Conservation (phyloP, 371 early-diverging fungal genomes). For the Syncephalastrum sp. region DNA sequence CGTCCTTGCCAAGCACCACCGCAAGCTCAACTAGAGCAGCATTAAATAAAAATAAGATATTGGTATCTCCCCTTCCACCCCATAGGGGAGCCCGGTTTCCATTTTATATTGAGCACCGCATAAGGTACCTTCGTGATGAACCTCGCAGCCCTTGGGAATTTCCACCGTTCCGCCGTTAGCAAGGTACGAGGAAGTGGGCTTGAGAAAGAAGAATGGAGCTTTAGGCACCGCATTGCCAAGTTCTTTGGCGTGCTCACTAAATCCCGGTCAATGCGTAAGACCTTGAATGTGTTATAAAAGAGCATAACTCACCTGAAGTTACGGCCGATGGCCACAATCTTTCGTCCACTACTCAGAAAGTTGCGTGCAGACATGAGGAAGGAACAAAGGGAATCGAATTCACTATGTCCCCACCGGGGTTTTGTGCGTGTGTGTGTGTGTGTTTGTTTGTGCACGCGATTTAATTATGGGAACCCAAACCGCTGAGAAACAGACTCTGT, state of each 20-base stretch:
- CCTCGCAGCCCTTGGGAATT: constrained; percentile 75
- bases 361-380: constrained; percentile 45
- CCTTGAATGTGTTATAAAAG: neutral
- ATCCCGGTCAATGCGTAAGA: neutral
- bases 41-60: neutral
- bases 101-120: no score
- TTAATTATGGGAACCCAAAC: neutral
- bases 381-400: neutral
- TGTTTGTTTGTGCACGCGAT: neutral
- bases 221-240: constrained; percentile 89
- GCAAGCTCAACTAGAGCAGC: constrained; percentile 77
- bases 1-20: constrained; percentile 86
- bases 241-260: constrained; percentile 88
- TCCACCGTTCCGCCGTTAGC: constrained; percentile 72
- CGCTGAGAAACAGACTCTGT: neutral
- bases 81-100: no score
- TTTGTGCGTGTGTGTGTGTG: neutral
- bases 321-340: constrained; percentile 91
- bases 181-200: constrained; percentile 89
- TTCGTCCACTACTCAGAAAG: constrained; percentile 71
- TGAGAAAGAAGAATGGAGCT: constrained; percentile 90
- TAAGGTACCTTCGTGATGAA: constrained; percentile 83
- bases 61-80: no score
- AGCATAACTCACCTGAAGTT: constrained; percentile 59
- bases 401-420: neutral